Percentiles rank a stretch among this genome's conserved stretches.
These are phyloP conservation scores for Rheum nobile DNA, from an alignment of 148 eudicot species.

Conservation along the genomic window DNA sequence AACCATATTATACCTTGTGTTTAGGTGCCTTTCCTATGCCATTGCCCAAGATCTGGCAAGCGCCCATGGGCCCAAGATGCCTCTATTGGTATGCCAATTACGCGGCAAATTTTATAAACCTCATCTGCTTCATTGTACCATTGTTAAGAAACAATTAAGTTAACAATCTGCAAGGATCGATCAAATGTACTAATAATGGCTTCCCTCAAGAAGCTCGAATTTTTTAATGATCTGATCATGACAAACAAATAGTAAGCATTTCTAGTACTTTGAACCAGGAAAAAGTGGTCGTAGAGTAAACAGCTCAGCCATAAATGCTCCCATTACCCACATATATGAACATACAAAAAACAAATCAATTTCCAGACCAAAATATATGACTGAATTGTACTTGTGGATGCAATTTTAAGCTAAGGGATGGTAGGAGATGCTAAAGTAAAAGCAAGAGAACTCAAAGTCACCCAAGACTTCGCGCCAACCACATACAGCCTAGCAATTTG, in stretches of 20 bases:
- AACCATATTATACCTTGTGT: too few relatives aligned
- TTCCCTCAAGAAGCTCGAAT: neutral
- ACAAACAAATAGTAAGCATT: neutral
- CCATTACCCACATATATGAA: slow-evolving; percentile 99
- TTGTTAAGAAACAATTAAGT: neutral
- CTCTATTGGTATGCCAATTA: slow-evolving; percentile 64
- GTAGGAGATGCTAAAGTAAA: too few relatives aligned
- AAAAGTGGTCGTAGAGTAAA: slow-evolving; percentile 82
- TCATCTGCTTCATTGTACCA: slow-evolving; percentile 76
- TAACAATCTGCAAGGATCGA: neutral
- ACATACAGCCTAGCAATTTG: too few relatives aligned
- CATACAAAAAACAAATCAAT: neutral
- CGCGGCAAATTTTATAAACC: slow-evolving; percentile 77
- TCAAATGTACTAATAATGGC: neutral
- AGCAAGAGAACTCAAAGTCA: too few relatives aligned
- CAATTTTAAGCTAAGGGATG: too few relatives aligned
- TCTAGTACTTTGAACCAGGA: slow-evolving; percentile 67
- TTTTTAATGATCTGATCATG: neutral
- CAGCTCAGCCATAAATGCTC: slow-evolving; percentile 94
- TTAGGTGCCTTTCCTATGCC: too few relatives aligned
- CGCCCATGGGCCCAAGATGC: slow-evolving; percentile 61
- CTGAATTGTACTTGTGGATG: too few relatives aligned
- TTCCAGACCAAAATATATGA: neutral
- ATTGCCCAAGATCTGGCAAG: slow-evolving; percentile 61
- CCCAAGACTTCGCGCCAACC: too few relatives aligned